phyloP scores from a whole-genome alignment of 2,329 filamentous ascomycete genomes.

The Fusarium compactum region DNA sequence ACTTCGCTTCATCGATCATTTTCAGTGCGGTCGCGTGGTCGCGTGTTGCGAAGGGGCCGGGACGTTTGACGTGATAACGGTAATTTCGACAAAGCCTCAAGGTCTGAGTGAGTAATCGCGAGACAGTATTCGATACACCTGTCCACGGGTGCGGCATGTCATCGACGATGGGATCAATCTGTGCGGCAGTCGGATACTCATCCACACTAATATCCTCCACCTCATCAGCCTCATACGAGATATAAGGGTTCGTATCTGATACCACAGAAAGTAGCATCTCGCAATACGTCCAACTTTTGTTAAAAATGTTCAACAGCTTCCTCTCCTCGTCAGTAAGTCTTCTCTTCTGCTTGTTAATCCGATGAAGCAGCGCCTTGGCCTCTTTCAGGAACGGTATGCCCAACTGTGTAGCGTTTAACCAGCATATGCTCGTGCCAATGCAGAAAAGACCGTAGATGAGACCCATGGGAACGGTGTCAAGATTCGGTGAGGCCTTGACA shows the following conservation, averaged over 20 bases:
- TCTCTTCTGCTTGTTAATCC: constrained; percentile 41
- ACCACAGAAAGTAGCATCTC: constrained; percentile 56
- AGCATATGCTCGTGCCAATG: constrained; percentile 55
- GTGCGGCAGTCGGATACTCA: constrained; percentile 33
- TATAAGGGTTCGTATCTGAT: constrained; percentile 47
- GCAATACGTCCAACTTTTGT: constrained; percentile 56
- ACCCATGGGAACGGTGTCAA: constrained; percentile 49
- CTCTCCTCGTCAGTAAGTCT: constrained; percentile 34
- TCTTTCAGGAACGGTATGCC: constrained; percentile 51
- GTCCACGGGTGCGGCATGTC: constrained; percentile 54
- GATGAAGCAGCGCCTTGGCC: constrained; percentile 45
- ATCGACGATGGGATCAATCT: constrained; percentile 23
- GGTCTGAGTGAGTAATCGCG: constrained; percentile 51
- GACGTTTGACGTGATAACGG: constrained; percentile 45
- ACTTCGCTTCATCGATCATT: constrained; percentile 50
- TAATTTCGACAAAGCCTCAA: constrained; percentile 54
- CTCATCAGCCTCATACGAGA: constrained; percentile 18
- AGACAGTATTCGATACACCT: constrained; percentile 52
- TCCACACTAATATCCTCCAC: constrained; percentile 25
- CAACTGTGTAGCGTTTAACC: constrained; percentile 53
- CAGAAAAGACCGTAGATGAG: constrained; percentile 56
- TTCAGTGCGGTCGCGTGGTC: constrained; percentile 35
- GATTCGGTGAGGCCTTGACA: constrained; percentile 33
- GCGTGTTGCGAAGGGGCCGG: constrained; percentile 20
- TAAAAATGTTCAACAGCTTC: constrained; percentile 53